phyloP scores from a whole-genome alignment of 805 yeast species.

The Wickerhamiella shivajii region DNA sequence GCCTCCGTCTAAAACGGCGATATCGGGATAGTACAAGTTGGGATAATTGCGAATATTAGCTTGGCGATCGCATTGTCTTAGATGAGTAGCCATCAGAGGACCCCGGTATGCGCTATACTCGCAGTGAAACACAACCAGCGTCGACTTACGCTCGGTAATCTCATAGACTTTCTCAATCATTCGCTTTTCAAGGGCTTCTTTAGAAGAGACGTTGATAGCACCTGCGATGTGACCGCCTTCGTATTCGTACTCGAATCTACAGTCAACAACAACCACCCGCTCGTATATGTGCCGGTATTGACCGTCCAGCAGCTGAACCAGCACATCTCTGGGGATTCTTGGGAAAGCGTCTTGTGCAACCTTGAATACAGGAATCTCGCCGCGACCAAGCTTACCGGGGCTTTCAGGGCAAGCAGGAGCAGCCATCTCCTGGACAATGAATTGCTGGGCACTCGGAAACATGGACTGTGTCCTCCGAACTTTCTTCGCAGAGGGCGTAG shows the following conservation, averaged over 20 bases:
- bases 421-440: conserved; percentile 26
- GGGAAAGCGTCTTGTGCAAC: conserved; percentile 51
- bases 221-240: conserved; percentile 83
- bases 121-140: conserved; percentile 75
- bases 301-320: conserved; percentile 46
- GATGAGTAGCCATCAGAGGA: conserved; percentile 80
- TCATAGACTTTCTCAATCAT: conserved; percentile 29
- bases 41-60: conserved; percentile 68
- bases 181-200: conserved; percentile 47
- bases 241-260: conserved; percentile 86
- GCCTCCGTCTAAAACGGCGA: conserved; percentile 81
- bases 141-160: conserved; percentile 16
- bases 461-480: conserved; percentile 53
- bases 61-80: conserved; percentile 70
- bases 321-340: conserved; percentile 45
- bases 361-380: conserved; percentile 29
- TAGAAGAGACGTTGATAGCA: conserved; percentile 64
- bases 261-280: conserved; percentile 54
- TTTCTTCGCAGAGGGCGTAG: conserved; percentile 26
- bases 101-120: conserved; percentile 89
- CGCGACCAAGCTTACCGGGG: conserved; percentile 9
- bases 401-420: conserved; percentile 12
- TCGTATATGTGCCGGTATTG: conserved; percentile 37
- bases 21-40: conserved; percentile 69
- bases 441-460: conserved; percentile 44